Conservation (phyloP, 192 early-diverging fungal species). For the Allomyces macrogynus region DNA sequence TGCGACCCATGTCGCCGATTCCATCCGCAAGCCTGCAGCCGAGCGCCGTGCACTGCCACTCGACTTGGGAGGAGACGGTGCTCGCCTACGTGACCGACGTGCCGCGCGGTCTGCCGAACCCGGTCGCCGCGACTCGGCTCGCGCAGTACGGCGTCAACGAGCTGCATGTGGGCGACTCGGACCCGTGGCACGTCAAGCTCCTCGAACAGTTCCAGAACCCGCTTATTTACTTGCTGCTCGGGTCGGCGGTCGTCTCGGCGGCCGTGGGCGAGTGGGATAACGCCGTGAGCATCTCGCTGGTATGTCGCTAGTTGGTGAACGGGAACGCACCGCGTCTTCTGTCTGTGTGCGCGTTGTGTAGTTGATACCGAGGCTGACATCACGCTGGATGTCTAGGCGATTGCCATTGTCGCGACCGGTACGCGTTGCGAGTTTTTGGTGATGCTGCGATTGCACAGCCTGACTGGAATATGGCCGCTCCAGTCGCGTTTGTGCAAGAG, state of each 20-base stretch:
- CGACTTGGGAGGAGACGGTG: too few relatives aligned
- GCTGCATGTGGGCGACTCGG: slow-evolving; percentile 40
- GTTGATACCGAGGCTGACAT: too few relatives aligned
- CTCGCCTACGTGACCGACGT: too few relatives aligned
- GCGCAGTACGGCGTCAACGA: slow-evolving; percentile 41
- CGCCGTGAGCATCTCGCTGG: slow-evolving; percentile 65
- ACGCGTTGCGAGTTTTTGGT: slow-evolving; percentile 2
- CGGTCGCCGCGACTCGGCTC: slow-evolving; percentile 5
- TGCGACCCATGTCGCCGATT: too few relatives aligned
- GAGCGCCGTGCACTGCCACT: too few relatives aligned
- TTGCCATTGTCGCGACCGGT: slow-evolving; percentile 56
- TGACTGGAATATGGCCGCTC: slow-evolving; percentile 20
- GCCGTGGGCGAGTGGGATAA: slow-evolving; percentile 58
- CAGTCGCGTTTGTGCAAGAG: slow-evolving; percentile 76
- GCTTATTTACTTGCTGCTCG: slow-evolving; percentile 55
- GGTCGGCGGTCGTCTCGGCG: slow-evolving; percentile 46
- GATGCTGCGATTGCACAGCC: slow-evolving; percentile 5
- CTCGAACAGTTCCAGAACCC: slow-evolving; percentile 75
- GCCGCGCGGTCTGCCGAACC: too few relatives aligned
- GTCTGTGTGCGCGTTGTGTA: too few relatives aligned
- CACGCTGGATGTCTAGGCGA: slow-evolving; percentile 20
- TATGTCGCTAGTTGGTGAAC: slow-evolving; percentile 7
- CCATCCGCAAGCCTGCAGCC: too few relatives aligned
- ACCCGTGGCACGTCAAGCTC: slow-evolving; percentile 47
- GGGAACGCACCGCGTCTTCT: too few relatives aligned